These are phyloP conservation scores for Tilletia walkeri DNA, from an alignment of 1,284 basidiomycete genomes.

Conservation along the genomic window DNA sequence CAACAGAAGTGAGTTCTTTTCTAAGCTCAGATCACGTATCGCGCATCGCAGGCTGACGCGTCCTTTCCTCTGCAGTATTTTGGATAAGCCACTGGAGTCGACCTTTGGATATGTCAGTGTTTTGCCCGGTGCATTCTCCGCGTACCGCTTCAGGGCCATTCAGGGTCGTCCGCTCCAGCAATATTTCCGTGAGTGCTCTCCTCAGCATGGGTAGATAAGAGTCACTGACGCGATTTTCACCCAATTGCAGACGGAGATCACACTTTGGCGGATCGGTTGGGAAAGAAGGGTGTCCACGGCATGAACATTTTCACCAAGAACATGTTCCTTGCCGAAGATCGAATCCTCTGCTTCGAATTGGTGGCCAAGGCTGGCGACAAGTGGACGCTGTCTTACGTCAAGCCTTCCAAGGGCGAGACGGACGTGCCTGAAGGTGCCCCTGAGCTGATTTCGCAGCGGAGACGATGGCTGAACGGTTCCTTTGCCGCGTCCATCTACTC, in stretches of 20 bases:
- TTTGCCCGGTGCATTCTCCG: conserved; percentile 92
- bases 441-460: conserved; percentile 77
- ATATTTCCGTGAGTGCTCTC: conserved; percentile 69
- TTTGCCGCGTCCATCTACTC: conserved; percentile 93
- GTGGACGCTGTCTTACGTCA: conserved; percentile 92
- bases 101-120: conserved; percentile 89
- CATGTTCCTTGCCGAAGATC: conserved; percentile 65
- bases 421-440: conserved; percentile 86
- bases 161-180: conserved; percentile 88
- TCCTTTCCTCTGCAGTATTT: conserved; percentile 17
- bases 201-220: too few relatives aligned
- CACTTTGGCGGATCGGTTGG: conserved; percentile 74
- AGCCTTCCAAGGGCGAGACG: conserved; percentile 90
- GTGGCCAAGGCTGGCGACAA: conserved; percentile 79
- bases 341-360: conserved; percentile 91
- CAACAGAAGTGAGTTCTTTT: neutral
- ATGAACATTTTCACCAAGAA: conserved; percentile 91
- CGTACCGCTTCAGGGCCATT: conserved; percentile 87
- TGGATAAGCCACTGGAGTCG: conserved; percentile 86
- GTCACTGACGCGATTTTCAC: neutral
- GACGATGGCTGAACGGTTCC: conserved; percentile 94
- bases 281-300: conserved; percentile 88
- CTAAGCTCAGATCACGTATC: conserved; percentile 21
- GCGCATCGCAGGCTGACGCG: conserved; percentile 39
- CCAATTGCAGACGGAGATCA: conserved; percentile 74